phyloP scores from a whole-genome alignment of 179 eudicot species.

The Spergularia azorica region DNA sequence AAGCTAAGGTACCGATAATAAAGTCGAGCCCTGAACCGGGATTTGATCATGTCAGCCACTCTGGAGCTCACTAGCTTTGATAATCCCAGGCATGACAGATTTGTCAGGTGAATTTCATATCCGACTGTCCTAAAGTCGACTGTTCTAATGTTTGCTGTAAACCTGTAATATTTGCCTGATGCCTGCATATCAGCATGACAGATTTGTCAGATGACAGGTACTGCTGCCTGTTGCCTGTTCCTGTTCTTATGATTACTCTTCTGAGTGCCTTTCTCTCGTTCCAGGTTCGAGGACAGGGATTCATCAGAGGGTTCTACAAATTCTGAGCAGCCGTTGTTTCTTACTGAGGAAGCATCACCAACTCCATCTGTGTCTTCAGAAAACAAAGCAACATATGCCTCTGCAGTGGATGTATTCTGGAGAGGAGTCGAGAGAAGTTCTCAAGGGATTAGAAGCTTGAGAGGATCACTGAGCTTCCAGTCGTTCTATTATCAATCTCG shows the following conservation, averaged over 20 bases:
- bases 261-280: not conserved
- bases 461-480: conserved; percentile 26
- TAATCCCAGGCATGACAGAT: conserved; percentile 18
- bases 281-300: conserved; percentile 50
- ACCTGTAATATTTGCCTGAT: not conserved
- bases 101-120: conserved; percentile 27
- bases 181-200: not conserved
- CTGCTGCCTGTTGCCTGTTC: not conserved
- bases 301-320: conserved; percentile 40
- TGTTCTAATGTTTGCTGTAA: not conserved
- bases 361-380: conserved; percentile 2
- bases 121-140: not conserved
- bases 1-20: not conserved
- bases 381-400: conserved; percentile 16
- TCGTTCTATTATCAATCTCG: conserved; percentile 21
- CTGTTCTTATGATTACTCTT: not conserved
- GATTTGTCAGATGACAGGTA: not conserved
- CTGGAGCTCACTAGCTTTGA: conserved; percentile 15
- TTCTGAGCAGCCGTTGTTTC: conserved; percentile 29
- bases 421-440: conserved; percentile 41
- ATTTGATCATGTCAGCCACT: conserved; percentile 17
- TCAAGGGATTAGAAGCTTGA: conserved; percentile 34
- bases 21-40: conserved; percentile 9
- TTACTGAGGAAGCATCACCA: not conserved
- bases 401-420: conserved; percentile 28